Evolutionary conservation across 208 protist genomes (phyloP), one percentile per base, ranked within the genome.

Genomic region (Trypanosoma conorhini): DNA sequence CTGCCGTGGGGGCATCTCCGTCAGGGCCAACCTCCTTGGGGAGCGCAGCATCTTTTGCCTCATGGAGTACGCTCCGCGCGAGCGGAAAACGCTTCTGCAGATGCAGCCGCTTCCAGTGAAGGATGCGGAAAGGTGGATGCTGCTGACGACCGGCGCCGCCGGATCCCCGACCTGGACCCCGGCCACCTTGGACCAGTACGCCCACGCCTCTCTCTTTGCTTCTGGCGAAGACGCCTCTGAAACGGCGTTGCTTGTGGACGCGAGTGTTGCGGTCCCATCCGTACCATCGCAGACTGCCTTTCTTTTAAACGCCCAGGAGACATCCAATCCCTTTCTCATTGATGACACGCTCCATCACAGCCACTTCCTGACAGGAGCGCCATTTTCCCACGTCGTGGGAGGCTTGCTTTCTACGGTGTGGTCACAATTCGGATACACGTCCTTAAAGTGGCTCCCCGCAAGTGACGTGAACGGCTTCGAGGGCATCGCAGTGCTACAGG

Each of bases 231-330:
- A 42, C 24, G 24, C 15, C 10, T 61, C 17, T 54, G 33, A 50
- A 22, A 44, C 17, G 26, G 26, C 28, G 15, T 44, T 66, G 9
- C 54, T 76, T 50, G 48, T 76, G n/a, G 72, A 76, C 26, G 58
- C 63, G 2, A 42, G 4, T 0, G 64, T 76, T 30, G 61, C 65
- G 8, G 7, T 67, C 2, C 64, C 72, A 46, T 60, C 62, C 15
- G 51, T 22, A 26, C 63, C 63, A n/a, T 52, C 31, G 38, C 57
- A 28, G 5, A 33, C 30, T 1, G 15, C 64, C 19, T 54, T 50
- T 28, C 31, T 95, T 54, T 70, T 87, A 42, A 95, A 93, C 64
- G 80, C 81, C 8, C 90, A 95, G 65, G 81, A 95, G 54, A 92
- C 83, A n/a, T 85, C 61, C n/a, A 95, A 95, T 54, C 86, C 90